phyloP scores from a whole-genome alignment of 352 stramenopile genomes.

The Phytophthora idaei region DNA sequence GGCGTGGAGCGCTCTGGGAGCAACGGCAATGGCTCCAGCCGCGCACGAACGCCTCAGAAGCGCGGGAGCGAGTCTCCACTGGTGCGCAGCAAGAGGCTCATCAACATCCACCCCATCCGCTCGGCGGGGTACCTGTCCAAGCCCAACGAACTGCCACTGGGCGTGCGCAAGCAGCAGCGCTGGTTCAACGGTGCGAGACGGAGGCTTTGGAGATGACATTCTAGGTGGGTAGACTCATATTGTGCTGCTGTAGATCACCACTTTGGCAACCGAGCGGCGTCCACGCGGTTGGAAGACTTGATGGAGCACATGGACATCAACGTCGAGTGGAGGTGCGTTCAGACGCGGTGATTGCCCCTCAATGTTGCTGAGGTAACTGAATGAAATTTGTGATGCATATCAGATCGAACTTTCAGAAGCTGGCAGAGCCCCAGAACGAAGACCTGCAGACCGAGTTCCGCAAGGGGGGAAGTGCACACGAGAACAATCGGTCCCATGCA shows the following conservation, averaged over 20 bases:
- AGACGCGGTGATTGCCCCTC: neutral
- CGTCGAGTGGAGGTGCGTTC: constrained; percentile 77
- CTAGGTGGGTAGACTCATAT: constrained; percentile 2
- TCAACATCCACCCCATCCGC: constrained; percentile 81
- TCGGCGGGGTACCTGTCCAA: constrained; percentile 68
- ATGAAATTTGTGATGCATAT: constrained; percentile 4
- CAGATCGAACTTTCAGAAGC: constrained; percentile 87
- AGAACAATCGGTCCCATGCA: constrained; percentile 44
- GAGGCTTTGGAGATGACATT: neutral
- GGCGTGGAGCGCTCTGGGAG: constrained; percentile 48
- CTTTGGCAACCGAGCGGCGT: constrained; percentile 77
- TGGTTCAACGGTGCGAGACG: constrained; percentile 75
- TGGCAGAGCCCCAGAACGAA: constrained; percentile 79
- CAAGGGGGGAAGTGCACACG: constrained; percentile 51
- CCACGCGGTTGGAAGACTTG: constrained; percentile 76
- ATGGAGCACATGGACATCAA: constrained; percentile 91
- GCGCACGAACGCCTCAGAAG: constrained; percentile 71
- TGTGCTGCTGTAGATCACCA: constrained; percentile 64
- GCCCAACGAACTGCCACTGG: constrained; percentile 71
- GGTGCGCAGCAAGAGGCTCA: constrained; percentile 68
- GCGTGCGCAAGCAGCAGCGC: constrained; percentile 78
- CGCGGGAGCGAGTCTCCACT: constrained; percentile 58
- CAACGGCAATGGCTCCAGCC: constrained; percentile 67
- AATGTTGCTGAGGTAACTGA: neutral
- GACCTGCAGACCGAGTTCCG: constrained; percentile 75